These are phyloP conservation scores for Emericellopsis atlantica DNA, from an alignment of 2,329 filamentous ascomycete species.

Conservation along the genomic window DNA sequence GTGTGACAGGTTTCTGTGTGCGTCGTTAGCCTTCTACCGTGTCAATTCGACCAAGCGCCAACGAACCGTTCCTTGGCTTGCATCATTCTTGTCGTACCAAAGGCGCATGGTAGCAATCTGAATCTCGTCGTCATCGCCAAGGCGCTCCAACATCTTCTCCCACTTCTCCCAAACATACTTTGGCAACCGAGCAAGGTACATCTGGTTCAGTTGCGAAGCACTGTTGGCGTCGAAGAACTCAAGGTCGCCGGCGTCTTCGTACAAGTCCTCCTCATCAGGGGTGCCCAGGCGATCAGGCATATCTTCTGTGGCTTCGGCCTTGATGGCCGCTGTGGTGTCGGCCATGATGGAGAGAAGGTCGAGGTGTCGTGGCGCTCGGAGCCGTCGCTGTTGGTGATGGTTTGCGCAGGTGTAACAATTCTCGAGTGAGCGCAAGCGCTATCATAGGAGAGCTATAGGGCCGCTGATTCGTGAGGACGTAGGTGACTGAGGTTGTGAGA, in stretches of 20 bases:
- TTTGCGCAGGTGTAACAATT: no score
- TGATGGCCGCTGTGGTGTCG: constrained; percentile 23
- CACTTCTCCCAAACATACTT: constrained; percentile 73
- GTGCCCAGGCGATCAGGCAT: constrained; percentile 11
- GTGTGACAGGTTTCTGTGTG: constrained; percentile 9
- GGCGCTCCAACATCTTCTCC: constrained; percentile 35
- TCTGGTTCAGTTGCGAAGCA: constrained; percentile 23
- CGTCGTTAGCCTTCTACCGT: no score
- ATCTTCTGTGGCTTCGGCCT: constrained; percentile 31
- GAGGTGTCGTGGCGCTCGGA: background rate
- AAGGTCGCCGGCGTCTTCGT: constrained; percentile 45
- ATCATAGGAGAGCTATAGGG: no score
- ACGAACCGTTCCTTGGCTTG: background rate
- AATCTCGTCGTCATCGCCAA: constrained; percentile 73
- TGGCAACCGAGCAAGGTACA: constrained; percentile 69
- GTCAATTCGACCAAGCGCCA: background rate
- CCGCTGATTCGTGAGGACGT: no score
- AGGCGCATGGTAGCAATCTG: constrained; percentile 63
- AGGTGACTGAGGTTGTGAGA: no score
- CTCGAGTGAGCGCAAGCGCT: no score
- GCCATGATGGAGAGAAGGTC: constrained; percentile 13
- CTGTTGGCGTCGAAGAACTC: constrained; percentile 37
- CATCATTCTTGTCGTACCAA: constrained; percentile 34
- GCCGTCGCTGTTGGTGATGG: no score
- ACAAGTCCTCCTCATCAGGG: constrained; percentile 54